Evolutionary conservation across 768 basidiomycete genomes (phyloP).

Genomic region (Panus rudis): DNA sequence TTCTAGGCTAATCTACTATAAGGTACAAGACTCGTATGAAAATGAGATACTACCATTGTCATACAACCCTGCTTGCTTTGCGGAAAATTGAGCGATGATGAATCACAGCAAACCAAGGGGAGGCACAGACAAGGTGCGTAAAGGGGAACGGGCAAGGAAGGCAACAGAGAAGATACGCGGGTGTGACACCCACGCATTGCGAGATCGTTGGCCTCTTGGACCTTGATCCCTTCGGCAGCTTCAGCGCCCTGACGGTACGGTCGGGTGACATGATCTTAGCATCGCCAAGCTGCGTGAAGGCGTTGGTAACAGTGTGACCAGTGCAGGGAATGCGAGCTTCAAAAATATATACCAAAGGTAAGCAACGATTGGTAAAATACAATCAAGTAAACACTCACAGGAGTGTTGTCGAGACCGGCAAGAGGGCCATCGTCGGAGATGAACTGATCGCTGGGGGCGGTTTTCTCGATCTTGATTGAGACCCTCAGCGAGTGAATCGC

Average conservation of each 20-base stretch:
- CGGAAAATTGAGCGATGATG: too few relatives aligned
- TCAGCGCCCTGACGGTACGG: constrained; percentile 26
- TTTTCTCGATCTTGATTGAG: constrained; percentile 61
- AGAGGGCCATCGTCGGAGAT: constrained; percentile 37
- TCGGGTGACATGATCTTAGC: constrained; percentile 26
- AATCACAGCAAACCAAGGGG: too few relatives aligned
- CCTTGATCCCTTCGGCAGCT: constrained; percentile 12
- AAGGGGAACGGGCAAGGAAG: too few relatives aligned
- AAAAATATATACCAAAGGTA: constrained; percentile 18
- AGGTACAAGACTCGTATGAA: too few relatives aligned
- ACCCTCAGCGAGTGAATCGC: constrained; percentile 72
- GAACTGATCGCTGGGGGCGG: constrained; percentile 65
- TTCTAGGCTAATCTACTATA: too few relatives aligned
- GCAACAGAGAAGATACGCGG: too few relatives aligned
- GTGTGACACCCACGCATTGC: too few relatives aligned
- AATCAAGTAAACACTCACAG: constrained; percentile 26
- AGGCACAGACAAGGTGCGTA: too few relatives aligned
- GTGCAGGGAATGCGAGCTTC: constrained; percentile 40
- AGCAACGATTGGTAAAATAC: background rate
- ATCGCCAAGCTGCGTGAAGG: constrained; percentile 39
- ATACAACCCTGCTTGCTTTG: too few relatives aligned
- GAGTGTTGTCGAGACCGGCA: constrained; percentile 38
- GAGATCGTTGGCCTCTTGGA: constrained; percentile 11
- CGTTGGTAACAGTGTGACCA: constrained; percentile 38
- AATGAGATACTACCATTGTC: too few relatives aligned